Evolutionary conservation across 164 flowering plant genomes (phyloP).

Genomic region (Aristolochia californica): DNA sequence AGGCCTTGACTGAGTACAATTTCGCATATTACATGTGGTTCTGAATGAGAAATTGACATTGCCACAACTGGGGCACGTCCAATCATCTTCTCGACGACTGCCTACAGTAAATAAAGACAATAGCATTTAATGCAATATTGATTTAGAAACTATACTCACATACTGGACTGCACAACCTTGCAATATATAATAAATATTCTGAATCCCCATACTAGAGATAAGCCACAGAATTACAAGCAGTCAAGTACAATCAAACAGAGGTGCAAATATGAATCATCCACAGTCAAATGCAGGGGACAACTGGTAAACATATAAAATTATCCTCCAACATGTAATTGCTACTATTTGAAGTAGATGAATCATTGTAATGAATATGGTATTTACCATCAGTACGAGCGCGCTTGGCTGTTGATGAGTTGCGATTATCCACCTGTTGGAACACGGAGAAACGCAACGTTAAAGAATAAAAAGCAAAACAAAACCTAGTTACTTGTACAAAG

Average conservation of each 20-base stretch:
- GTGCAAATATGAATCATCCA: too few relatives aligned
- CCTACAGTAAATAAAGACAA: conserved; percentile 27
- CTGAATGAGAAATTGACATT: conserved; percentile 96
- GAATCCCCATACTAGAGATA: too few relatives aligned
- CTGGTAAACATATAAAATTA: too few relatives aligned
- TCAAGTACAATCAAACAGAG: too few relatives aligned
- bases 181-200: too few relatives aligned
- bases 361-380: neutral
- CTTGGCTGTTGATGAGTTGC: conserved; percentile 83
- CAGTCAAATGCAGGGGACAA: too few relatives aligned
- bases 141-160: too few relatives aligned
- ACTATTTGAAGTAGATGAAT: neutral
- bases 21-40: conserved; percentile 96
- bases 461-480: neutral
- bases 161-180: too few relatives aligned
- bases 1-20: conserved; percentile 93
- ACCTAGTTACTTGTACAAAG: too few relatives aligned
- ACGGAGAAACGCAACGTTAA: neutral
- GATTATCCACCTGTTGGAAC: conserved; percentile 52
- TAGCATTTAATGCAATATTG: too few relatives aligned
- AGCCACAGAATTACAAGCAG: too few relatives aligned
- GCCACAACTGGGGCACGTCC: conserved; percentile 99
- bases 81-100: conserved; percentile 96
- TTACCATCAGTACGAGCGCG: conserved; percentile 98
- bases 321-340: neutral